Evolutionary conservation across 1,284 basidiomycete species (phyloP).

Genomic region (Microbotryomycetes sp.): DNA sequence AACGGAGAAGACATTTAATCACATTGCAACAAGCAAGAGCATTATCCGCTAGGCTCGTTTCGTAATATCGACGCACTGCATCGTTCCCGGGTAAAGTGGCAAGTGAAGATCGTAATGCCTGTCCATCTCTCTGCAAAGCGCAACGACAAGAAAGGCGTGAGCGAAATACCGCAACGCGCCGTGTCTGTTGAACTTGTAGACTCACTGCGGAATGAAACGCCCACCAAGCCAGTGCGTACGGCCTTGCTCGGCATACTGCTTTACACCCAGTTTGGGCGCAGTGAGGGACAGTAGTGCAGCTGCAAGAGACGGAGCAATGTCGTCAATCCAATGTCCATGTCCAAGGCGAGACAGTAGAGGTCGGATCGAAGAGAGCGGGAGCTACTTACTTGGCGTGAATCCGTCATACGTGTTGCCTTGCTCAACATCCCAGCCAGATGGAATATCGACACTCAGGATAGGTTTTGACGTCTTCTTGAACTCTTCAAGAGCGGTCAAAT

Average conservation of each 20-base stretch:
- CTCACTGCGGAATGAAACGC: constrained; percentile 77
- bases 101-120: constrained; percentile 57
- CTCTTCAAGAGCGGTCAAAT: constrained; percentile 64
- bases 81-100: constrained; percentile 28
- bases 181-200: constrained; percentile 10
- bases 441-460: constrained; percentile 82
- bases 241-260: constrained; percentile 51
- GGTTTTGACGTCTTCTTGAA: constrained; percentile 58
- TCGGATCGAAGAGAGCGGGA: not conserved
- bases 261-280: constrained; percentile 83
- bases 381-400: constrained; percentile 29
- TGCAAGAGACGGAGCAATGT: constrained; percentile 55
- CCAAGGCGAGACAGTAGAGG: not conserved
- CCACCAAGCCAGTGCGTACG: constrained; percentile 85
- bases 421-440: constrained; percentile 92
- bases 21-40: too few species aligned
- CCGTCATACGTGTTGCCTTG: constrained; percentile 50
- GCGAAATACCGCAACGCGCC: not conserved
- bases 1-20: too few species aligned
- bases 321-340: constrained; percentile 20
- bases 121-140: constrained; percentile 52
- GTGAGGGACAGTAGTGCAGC: constrained; percentile 83
- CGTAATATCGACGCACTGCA: constrained; percentile 32
- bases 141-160: not conserved
- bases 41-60: not conserved